phyloP scores from a whole-genome alignment of 2,329 filamentous ascomycete genomes.

The Hymenoscyphus salicellus region DNA sequence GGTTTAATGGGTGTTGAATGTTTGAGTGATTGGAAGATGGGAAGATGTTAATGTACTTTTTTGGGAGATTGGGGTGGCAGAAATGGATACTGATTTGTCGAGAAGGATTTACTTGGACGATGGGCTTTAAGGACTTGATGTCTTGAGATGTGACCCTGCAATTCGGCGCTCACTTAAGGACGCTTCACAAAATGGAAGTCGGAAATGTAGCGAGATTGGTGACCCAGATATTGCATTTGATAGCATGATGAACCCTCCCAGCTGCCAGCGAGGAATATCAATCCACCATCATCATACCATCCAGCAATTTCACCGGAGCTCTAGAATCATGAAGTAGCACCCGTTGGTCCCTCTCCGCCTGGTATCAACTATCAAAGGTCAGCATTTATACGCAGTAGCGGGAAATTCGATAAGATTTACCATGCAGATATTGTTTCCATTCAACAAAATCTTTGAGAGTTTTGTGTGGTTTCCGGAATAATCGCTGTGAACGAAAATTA shows the following conservation, averaged over 20 bases:
- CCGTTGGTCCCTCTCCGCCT: constrained; percentile 67
- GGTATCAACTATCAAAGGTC: constrained; percentile 62
- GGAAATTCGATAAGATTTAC: constrained; percentile 44
- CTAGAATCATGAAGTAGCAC: constrained; percentile 22
- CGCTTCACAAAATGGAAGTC: not conserved
- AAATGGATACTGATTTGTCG: too few relatives aligned
- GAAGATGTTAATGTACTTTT: too few relatives aligned
- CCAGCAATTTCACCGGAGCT: not conserved
- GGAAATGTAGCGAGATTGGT: not conserved
- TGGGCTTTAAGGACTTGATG: not conserved
- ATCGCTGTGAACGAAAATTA: constrained; percentile 64
- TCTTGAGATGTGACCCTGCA: too few relatives aligned
- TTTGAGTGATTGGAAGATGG: too few relatives aligned
- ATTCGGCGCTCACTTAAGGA: not conserved
- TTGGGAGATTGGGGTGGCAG: too few relatives aligned
- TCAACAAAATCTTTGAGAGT: constrained; percentile 89
- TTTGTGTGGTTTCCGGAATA: constrained; percentile 85
- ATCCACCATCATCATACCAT: not conserved
- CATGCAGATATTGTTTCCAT: constrained; percentile 99
- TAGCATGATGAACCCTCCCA: not conserved
- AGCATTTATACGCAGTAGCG: not conserved
- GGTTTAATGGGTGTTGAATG: too few relatives aligned
- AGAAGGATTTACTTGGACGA: too few relatives aligned
- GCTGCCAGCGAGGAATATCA: not conserved
- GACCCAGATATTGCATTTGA: not conserved